Evolutionary conservation across 176 grass and related monocot genomes (phyloP), one percentile per base, ranked within the genome.

Genomic region (Oryza australiensis): DNA sequence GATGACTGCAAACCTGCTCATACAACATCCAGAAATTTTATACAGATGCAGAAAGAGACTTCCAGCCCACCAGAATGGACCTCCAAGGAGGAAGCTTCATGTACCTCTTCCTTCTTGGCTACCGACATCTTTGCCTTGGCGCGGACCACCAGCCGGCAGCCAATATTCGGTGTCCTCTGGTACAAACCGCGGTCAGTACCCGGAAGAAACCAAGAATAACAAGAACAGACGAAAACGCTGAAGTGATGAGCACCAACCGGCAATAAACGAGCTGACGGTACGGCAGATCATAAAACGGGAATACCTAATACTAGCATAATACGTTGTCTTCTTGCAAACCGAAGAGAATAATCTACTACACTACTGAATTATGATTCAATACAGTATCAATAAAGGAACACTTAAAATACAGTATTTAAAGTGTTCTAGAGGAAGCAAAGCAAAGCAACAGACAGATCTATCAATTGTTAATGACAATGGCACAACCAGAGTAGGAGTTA

Each of bases 101-200:
- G 42, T 89, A 89, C 87, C 87, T 89, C 82, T 71, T 89, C 87
- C n/a, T 89, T 85, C 41, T 81, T 85, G 32, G 87, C 72, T 72
- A 89, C 10, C 2, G 82, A 85, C 87, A 89, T 89, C 55, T 85
- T 66, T 26, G 20, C 72, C 5, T 71, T 76, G 66, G 26, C 20
- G 62, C 9, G 13, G 74, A 45, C 27, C 72, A 33, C 76, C 43
- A 78, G 45, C 27, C 72, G 26, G 69, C 43, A 78, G 45, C 60
- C 24, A 26, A 78, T 43, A 14, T 57, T 40, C 30, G 33, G 82
- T 41, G 72, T 42, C 20, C 77, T 55, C 71, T 81, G 64, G 65
- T 55, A 85, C 32, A 89, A 89, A 81, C 48, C 34, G 22, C 64
- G 45, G 82, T 89, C 87, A 89, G 82, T 81, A 41, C 64, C 51